Evolutionary conservation across 768 basidiomycete species (phyloP).

Genomic region (Russula virescens): DNA sequence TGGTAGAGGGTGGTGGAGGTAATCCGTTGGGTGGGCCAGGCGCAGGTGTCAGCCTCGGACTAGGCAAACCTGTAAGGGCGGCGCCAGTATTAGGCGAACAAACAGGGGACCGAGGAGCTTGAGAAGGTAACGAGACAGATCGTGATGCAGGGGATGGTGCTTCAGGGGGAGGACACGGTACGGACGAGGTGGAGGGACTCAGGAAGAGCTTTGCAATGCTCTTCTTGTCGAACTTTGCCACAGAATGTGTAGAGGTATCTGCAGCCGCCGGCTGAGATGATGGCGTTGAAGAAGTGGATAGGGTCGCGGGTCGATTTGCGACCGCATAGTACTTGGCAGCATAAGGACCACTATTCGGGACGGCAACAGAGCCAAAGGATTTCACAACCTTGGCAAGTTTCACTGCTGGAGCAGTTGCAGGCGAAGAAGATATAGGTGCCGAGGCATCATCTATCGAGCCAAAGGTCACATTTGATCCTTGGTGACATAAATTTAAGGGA

Average conservation of each 20-base stretch:
- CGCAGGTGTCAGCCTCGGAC: conserved; percentile 61
- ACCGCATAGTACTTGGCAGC: conserved; percentile 20
- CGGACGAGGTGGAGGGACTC: conserved; percentile 34
- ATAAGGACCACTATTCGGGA: conserved; percentile 38
- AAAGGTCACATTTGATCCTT: conserved; percentile 73
- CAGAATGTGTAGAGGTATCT: conserved; percentile 23
- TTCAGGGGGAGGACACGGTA: conserved; percentile 24
- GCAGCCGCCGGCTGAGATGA: conserved; percentile 26
- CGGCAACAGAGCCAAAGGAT: conserved; percentile 70
- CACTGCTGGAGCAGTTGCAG: conserved; percentile 57
- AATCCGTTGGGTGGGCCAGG: conserved; percentile 48
- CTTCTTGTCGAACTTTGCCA: conserved; percentile 38
- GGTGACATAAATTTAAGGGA: conserved; percentile 9
- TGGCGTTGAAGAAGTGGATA: conserved; percentile 31
- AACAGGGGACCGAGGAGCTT: conserved; percentile 56
- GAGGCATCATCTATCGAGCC: conserved; percentile 82
- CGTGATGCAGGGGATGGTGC: conserved; percentile 40
- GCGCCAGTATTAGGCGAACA: conserved; percentile 39
- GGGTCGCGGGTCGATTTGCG: conserved; percentile 23
- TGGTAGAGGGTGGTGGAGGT: conserved; percentile 35
- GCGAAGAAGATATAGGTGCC: conserved; percentile 77
- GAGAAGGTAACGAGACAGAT: conserved; percentile 45
- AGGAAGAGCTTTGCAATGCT: conserved; percentile 62
- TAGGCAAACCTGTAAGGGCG: conserved; percentile 52
- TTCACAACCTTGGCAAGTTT: conserved; percentile 65